Conservation (phyloP, 192 early-diverging fungal genomes). For the Backusella luteola region DNA sequence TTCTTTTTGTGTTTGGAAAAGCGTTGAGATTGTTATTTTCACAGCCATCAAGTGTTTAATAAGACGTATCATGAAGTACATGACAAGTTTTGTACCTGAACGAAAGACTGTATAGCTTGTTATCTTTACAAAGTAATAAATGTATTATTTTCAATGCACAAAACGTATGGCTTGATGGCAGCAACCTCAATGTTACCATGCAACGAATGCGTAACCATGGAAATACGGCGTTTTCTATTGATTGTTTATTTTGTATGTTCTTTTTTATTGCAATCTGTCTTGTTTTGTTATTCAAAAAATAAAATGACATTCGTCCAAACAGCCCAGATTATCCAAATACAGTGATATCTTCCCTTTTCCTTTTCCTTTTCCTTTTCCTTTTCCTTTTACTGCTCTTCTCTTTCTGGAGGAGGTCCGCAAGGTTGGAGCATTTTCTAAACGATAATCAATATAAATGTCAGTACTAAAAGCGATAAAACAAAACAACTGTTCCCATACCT, state of each 20-base stretch:
- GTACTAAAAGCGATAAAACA: background rate
- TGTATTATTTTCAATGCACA: no score
- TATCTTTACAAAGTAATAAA: no score
- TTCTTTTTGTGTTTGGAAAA: background rate
- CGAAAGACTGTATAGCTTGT: background rate
- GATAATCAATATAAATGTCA: background rate
- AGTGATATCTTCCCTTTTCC: background rate
- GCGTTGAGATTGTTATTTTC: no score
- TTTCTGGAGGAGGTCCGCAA: constrained; percentile 56
- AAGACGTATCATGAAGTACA: background rate
- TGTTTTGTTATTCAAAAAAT: no score
- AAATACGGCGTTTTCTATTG: background rate
- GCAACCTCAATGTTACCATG: no score
- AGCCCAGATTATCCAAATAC: no score
- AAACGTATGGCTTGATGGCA: no score
- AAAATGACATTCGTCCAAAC: no score
- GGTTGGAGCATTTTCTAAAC: constrained; percentile 68
- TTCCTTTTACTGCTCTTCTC: constrained; percentile 40
- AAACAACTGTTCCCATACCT: constrained; percentile 48
- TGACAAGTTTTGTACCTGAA: background rate
- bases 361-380: background rate
- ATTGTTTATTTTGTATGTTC: no score
- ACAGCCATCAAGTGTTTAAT: no score
- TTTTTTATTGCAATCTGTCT: no score
- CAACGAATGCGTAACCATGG: no score